Base-by-base conservation (phyloP, 306 rosid species). In the Hippophae rhamnoides region DNA sequence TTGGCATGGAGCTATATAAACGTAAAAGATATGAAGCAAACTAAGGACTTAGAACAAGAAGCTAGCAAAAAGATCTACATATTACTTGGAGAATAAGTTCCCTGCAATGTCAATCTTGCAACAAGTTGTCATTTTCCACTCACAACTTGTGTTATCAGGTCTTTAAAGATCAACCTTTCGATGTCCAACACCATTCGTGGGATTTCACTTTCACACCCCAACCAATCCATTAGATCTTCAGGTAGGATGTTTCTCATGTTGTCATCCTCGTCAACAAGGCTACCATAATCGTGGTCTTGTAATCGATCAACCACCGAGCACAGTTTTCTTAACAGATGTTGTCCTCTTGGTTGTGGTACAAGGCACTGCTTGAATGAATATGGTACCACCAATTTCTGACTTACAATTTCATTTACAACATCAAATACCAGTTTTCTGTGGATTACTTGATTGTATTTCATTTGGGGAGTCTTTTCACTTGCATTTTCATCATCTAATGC, bases 151-250 rank as follows among this genome's bases (percentile, higher is more conserved):
- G 82, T 87, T 69, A 92, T 74, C 74, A 92, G 72, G 69, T 87
- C 98, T 63, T 87, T 92, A 52, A 87, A 92, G 73, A 92, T 87
- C 83, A 72, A 68, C 76, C 98, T 63, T 65, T 92, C 98, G 5
- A 92, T 65, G 61, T 81, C 93, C 89, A 92, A 78, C 76, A 76
- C 96, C 57, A 85, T 14, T 42, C 66, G 70, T 10, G 96, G 76
- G 27, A 76, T 68, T 74, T 87, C 87, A 54, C 61, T 59, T 41
- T 44, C 42, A 66, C 57, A 49, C 52, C 64, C 73, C 74, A 67
- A 69, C 2, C 61, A 69, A 61, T 76, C 74, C 68, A 47, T 71
- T 72, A 87, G 69, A 69, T 80, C 88, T 55, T 69, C 79, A 58
- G 64, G 61, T 52, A 80, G 13, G 58, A 84, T 66, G 66, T 63